Base-by-base conservation (phyloP, 2,329 filamentous ascomycete species). In the Aureobasidium sp. region DNA sequence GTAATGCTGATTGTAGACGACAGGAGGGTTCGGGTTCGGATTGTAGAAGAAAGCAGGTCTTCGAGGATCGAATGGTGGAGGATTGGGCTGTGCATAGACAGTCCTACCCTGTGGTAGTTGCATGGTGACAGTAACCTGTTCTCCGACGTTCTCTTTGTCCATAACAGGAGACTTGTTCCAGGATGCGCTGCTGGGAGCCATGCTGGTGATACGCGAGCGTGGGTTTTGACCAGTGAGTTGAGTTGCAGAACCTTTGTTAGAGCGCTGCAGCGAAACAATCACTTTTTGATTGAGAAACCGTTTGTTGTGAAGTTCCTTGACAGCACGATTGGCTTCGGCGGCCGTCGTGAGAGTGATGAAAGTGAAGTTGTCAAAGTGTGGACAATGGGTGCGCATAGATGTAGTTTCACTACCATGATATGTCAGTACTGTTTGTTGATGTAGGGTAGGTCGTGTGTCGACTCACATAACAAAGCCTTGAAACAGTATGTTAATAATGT, bases 341-440 rank as follows among this genome's bases (percentile, higher is more conserved):
- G 23, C 17, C 5, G 53, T 57, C 10, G 40, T 57, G 27, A 57
- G 15, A 19, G 33, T 46, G 29, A 57, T 13, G 10, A 57, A 45
- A 19, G 53, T 37, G 21, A 57, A 57, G 19, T 46, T 57, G 27
- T 46, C 40, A 25, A 13, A 23, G 31, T 42, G 29, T 15, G 37
- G 35, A 46, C 53, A 46, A 40, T 57, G 53, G 21, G 53, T 57
- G 40, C 37, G 53, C 19, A 57, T 46, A n/a, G 53, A 57, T 25
- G 40, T 57, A 37, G 53, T 57, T 15, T 57, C 53, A 35, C 53
- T 57, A 21, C 19, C 21, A 25, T 17, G 35, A 8, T 31, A 15
- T 13, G 53, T 57, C 53, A 57, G 53, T 25, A 15, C 7, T 40
- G 17, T 6, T 15, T 33, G n/a, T 29, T 33, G 15, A n/a, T 53